Base-by-base conservation (phyloP, 129 eudicot species). In the Silybum marianum region DNA sequence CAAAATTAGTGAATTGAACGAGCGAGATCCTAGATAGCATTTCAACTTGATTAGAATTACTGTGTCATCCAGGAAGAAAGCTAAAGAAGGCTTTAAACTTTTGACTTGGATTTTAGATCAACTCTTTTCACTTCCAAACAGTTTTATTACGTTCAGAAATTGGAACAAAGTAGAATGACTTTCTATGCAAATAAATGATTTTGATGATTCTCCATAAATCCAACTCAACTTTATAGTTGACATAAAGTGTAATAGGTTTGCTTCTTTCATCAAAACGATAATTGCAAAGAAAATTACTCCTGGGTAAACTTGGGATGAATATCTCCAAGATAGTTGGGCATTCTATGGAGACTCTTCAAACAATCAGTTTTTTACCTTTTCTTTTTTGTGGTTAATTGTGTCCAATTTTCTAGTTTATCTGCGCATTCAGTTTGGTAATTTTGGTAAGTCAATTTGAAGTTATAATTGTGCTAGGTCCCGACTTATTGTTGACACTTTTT, bases 391-490 rank as follows among this genome's bases (percentile, higher is more conserved):
- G 63, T 54, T 54, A 54, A 54, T 3, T 54, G 22, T 16, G 63
- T 5, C 9, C 21, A 54, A 54, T 16, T 54, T 14, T 54, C 63
- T 54, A 16, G 22, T 54, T 16, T 54, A 16, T 54, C 30, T 54
- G 63, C 7, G 22, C 63, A 16, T 16, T 54, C 63, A 54, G 63
- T 54, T 54, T 54, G 63, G 63, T 44, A 11, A 40, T 2, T 44
- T 44, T n/a, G 65, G 19, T 62, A 62, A n/a, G 25, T 44, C 65
- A 73, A 38, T 39, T 9, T 72, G 32, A 72, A 72, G 58, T 72
- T 39, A 39, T 21, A 72, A 40, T 72, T 42, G 39, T 72, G 60
- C 19, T 72, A 72, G 76, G 54, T 3, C 5, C 63, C 65, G n/a
- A 51, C 22, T 42, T 21, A 22, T 44, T 21, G 65, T 24, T 44